A percentile compares a stretch with the other conserved stretches of the same genome.
phyloP scores from a whole-genome alignment of 805 yeast species.

The Lachancea kluyveri region DNA sequence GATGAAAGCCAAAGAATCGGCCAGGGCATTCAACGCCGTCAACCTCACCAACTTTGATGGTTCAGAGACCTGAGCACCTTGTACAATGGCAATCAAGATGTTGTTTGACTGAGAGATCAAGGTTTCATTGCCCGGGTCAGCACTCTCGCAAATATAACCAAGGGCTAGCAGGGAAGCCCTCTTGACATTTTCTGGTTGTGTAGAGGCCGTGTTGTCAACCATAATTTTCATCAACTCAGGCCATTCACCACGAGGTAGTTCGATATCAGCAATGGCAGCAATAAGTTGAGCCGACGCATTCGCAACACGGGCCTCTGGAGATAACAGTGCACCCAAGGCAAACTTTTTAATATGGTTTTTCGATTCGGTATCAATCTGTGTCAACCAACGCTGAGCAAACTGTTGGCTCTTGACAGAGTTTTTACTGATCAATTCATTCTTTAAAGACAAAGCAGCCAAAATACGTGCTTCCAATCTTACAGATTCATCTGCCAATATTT shows the following conservation, averaged over 20 bases:
- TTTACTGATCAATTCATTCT: constrained; percentile 83
- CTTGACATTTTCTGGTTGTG: constrained; percentile 72
- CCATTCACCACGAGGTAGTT: constrained; percentile 86
- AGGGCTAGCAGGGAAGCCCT: constrained; percentile 82
- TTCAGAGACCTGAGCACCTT: constrained; percentile 87
- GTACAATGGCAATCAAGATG: constrained; percentile 89
- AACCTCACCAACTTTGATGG: constrained; percentile 68
- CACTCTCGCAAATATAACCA: constrained; percentile 93
- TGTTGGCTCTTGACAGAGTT: constrained; percentile 52
- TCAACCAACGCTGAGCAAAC: constrained; percentile 71
- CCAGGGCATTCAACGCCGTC: constrained; percentile 89
- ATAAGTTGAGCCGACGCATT: constrained; percentile 88
- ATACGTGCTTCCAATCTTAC: constrained; percentile 77
- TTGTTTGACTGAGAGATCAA: constrained; percentile 84
- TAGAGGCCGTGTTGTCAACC: constrained; percentile 79
- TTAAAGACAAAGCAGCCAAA: constrained; percentile 82
- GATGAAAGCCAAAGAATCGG: constrained; percentile 85
- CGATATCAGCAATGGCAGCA: constrained; percentile 95
- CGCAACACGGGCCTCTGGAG: constrained; percentile 69
- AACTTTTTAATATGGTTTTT: constrained; percentile 61
- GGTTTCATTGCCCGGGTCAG: constrained; percentile 69
- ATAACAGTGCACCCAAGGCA: constrained; percentile 56
- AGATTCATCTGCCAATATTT: constrained; percentile 59
- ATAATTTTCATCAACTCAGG: constrained; percentile 75
- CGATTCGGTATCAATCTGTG: constrained; percentile 42